Percentiles rank a stretch among this genome's conserved stretches.
These are phyloP conservation scores for Kuraishia capsulata DNA, from an alignment of 805 yeast genomes.

Conservation along the genomic window DNA sequence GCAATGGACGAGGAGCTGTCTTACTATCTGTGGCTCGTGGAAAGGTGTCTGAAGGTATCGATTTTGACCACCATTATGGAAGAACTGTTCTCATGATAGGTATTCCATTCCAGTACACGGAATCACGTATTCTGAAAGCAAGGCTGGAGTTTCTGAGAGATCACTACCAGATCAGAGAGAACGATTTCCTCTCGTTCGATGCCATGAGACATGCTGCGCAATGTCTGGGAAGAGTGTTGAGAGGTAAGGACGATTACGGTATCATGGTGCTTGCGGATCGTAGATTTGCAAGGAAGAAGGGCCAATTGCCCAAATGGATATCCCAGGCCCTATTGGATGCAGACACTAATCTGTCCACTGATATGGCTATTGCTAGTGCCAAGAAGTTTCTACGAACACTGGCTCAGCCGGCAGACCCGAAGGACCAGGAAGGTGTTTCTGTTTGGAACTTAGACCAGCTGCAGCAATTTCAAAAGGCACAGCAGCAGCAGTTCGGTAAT, in stretches of 20 bases:
- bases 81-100: conserved; percentile 98
- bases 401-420: conserved; percentile 88
- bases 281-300: conserved; percentile 77
- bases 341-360: conserved; percentile 86
- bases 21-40: conserved; percentile 97
- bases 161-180: conserved; percentile 85
- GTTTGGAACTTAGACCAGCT: conserved; percentile 82
- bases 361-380: conserved; percentile 94
- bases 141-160: conserved; percentile 89
- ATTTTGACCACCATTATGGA: conserved; percentile 98
- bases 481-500: conserved; percentile 17
- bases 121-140: conserved; percentile 91
- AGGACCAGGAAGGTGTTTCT: conserved; percentile 89
- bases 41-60: conserved; percentile 96
- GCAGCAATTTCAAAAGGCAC: conserved; percentile 45
- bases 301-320: conserved; percentile 94
- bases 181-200: conserved; percentile 92
- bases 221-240: conserved; percentile 90
- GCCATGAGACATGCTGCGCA: conserved; percentile 99
- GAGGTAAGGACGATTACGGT: conserved; percentile 99
- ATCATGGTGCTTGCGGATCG: conserved; percentile 97
- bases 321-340: conserved; percentile 89
- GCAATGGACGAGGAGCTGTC: conserved; percentile 96
- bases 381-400: conserved; percentile 84
- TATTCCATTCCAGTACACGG: conserved; percentile 98